Evolutionary conservation across 345 rosid species (phyloP).

Genomic region (Hibiscus tridactylites): DNA sequence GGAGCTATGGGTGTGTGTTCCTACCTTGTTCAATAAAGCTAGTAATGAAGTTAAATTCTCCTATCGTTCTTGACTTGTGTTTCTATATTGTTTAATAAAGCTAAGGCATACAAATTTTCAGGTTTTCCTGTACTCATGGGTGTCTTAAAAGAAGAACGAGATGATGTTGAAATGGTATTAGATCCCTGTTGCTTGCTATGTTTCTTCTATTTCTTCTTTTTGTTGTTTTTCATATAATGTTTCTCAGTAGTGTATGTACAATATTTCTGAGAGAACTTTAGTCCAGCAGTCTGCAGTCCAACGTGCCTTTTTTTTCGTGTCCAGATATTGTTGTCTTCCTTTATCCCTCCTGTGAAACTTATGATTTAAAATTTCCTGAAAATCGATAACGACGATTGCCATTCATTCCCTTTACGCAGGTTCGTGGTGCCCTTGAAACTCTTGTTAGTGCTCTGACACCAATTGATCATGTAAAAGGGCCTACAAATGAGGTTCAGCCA

Average conservation of each 20-base stretch:
- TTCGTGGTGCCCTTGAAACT: slow-evolving; percentile 90
- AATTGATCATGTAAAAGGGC: slow-evolving; percentile 65
- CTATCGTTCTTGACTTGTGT: not conserved
- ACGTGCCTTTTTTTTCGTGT: not conserved
- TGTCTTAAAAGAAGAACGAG: slow-evolving; percentile 76
- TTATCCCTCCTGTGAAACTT: not conserved
- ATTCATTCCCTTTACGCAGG: slow-evolving; percentile 31
- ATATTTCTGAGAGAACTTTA: not conserved
- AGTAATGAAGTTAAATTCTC: not conserved
- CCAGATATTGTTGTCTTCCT: not conserved
- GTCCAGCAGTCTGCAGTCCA: not conserved
- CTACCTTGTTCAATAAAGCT: slow-evolving; percentile 1
- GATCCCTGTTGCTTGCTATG: slow-evolving; percentile 3
- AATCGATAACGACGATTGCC: not conserved
- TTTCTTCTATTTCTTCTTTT: not conserved
- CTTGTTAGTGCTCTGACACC: slow-evolving; percentile 85
- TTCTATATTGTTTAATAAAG: not conserved
- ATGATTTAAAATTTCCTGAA: not conserved
- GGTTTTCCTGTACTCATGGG: slow-evolving; percentile 86
- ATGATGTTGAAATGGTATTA: slow-evolving; percentile 87
- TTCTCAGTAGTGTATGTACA: not conserved
- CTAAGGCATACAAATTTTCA: slow-evolving; percentile 24
- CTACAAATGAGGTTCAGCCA: slow-evolving; percentile 70
- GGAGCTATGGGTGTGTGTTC: slow-evolving; percentile 69
- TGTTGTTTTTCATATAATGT: not conserved